Conservation (phyloP, 306 rosid genomes). For the Erythrophleum fordii region DNA sequence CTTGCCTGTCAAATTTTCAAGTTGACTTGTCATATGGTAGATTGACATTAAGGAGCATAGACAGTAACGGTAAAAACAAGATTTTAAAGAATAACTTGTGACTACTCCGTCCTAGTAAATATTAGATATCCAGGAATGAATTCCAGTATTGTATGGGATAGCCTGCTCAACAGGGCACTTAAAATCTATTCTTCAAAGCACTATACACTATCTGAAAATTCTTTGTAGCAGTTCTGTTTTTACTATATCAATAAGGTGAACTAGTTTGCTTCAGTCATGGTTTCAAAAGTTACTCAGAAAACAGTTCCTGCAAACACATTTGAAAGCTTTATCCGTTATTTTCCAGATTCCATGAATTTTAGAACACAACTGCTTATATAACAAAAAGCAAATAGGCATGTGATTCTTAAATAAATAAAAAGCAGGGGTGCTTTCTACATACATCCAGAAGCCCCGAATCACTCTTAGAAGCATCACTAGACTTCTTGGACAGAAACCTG, state of each 20-base stretch:
- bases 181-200: slow-evolving; percentile 29
- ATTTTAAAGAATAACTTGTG: slow-evolving; percentile 20
- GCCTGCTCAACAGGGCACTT: slow-evolving; percentile 8
- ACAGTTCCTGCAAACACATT: neutral
- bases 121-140: slow-evolving; percentile 25
- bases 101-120: slow-evolving; percentile 12
- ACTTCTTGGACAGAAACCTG: slow-evolving; percentile 63
- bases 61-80: neutral
- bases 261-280: neutral
- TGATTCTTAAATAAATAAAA: slow-evolving; percentile 30
- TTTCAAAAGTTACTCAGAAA: slow-evolving; percentile 21
- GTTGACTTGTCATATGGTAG: slow-evolving; percentile 26
- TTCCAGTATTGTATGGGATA: neutral
- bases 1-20: slow-evolving; percentile 57
- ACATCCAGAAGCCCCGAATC: slow-evolving; percentile 65
- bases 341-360: neutral
- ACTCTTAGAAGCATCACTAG: slow-evolving; percentile 51
- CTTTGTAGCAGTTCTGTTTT: neutral
- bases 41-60: neutral
- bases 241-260: slow-evolving; percentile 1
- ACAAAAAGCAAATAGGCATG: slow-evolving; percentile 25
- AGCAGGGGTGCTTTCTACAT: slow-evolving; percentile 43
- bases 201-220: neutral
- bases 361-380: neutral
- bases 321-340: neutral